Evolutionary conservation across 2,329 filamentous ascomycete species (phyloP).

Genomic region (Dactylellina haptotyla): DNA sequence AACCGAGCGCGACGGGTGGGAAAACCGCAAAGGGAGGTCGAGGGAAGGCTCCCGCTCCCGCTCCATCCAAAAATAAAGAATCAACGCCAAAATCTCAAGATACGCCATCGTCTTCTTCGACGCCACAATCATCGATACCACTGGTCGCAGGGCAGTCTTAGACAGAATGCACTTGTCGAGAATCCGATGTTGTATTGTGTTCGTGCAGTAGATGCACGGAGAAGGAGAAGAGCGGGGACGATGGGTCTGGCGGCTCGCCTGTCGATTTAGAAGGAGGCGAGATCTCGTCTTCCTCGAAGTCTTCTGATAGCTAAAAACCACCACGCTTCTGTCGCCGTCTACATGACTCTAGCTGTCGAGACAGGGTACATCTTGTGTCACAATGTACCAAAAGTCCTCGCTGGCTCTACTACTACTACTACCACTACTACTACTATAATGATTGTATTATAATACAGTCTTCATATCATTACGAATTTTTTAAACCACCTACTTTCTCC

Average conservation of each 20-base stretch:
- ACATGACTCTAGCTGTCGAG: background rate
- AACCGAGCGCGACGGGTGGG: constrained; percentile 56
- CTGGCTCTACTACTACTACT: background rate
- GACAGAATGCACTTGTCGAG: constrained; percentile 26
- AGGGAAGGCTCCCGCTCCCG: background rate
- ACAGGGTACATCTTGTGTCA: background rate
- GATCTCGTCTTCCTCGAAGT: background rate
- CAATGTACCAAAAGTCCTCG: too few relatives aligned
- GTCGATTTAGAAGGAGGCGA: constrained; percentile 3
- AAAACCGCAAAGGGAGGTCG: constrained; percentile 48
- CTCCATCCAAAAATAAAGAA: constrained; percentile 13
- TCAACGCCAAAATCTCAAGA: background rate
- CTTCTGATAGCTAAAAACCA: constrained; percentile 3
- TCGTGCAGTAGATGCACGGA: constrained; percentile 28
- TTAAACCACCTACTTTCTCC: background rate
- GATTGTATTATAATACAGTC: background rate
- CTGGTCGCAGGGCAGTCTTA: constrained; percentile 33
- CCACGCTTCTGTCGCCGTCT: background rate
- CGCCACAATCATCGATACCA: constrained; percentile 18
- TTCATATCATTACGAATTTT: background rate
- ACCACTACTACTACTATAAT: too few relatives aligned
- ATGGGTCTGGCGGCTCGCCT: constrained; percentile 3
- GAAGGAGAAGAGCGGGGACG: constrained; percentile 7
- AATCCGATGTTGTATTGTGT: constrained; percentile 25
- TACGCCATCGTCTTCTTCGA: constrained; percentile 24